Base-by-base conservation (phyloP, 441 rosid species). In the Adansonia grandidieri region DNA sequence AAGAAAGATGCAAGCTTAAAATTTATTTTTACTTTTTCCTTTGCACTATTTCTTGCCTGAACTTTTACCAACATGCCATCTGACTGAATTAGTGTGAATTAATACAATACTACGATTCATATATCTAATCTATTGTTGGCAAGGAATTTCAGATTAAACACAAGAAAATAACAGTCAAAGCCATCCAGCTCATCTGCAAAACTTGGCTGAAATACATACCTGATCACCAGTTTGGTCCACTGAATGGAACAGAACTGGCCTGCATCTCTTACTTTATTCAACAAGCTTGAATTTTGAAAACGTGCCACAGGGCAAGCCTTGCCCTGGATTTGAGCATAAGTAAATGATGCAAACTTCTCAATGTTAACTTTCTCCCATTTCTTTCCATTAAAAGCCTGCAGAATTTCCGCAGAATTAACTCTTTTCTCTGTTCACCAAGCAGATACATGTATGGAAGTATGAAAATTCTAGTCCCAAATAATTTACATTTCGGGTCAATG, bases 251-350 rank as follows among this genome's bases (percentile, higher is more conserved):
- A 89, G 87, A 73, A 89, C 87, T 63, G 91, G 91, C 54, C 91
- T 86, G 90, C 91, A 80, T 61, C 89, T 84, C 81, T 87, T 91
- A 63, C 92, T 85, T 91, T 93, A n/a, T 90, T 93, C 90, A 87
- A 84, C 82, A 86, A 80, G 88, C 89, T 90, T 51, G 94, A 89
- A 84, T 88, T 93, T 80, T 91, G 96, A 80, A 90, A 90, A 85
- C 88, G 93, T 37, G 90, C 81, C 61, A 89, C 93, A 71, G 91
- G 94, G 10, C 94, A 92, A 71, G 87, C 83, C 81, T 93, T 90
- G 73, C 97, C 97, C 82, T 93, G 97, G 83, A 93, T 91, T 83
- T 90, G 90, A 54, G 95, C 95, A 85, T 93, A 93, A 64, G 93
- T 93, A 80, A 93, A 76, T 6, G 92, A 87, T 17, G 96, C 92